A percentile compares a stretch with the other conserved stretches of the same genome.
phyloP scores from a whole-genome alignment of 306 rosid species.

The Sechiopsis laciniata region DNA sequence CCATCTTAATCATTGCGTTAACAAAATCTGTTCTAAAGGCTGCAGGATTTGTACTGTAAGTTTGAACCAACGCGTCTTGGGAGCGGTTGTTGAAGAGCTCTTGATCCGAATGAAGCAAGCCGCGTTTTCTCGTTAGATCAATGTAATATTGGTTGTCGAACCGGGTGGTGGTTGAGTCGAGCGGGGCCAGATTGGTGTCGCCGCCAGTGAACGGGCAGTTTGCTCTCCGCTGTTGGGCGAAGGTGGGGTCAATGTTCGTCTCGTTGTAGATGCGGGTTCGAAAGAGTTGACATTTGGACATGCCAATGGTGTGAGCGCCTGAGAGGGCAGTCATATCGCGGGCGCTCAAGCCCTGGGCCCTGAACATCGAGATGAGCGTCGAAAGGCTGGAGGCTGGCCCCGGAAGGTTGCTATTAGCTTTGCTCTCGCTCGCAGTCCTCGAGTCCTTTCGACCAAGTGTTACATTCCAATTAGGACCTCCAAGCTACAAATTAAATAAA shows the following conservation, averaged over 20 bases:
- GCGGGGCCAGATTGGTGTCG: conserved; percentile 49
- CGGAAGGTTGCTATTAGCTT: conserved; percentile 54
- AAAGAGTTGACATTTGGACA: conserved; percentile 41
- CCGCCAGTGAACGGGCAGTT: conserved; percentile 55
- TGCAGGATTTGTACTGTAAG: conserved; percentile 30
- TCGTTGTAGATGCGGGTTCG: conserved; percentile 60
- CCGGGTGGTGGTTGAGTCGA: conserved; percentile 29
- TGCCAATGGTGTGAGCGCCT: conserved; percentile 66
- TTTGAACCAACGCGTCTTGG: conserved; percentile 53
- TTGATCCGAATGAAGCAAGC: conserved; percentile 73
- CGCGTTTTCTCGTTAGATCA: conserved; percentile 42
- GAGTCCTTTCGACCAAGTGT: conserved; percentile 66
- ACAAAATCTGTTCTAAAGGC: conserved; percentile 50
- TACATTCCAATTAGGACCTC: conserved; percentile 72
- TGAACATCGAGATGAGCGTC: conserved; percentile 40
- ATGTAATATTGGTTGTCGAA: conserved; percentile 60
- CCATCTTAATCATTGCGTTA: conserved; percentile 63
- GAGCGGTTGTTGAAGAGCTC: conserved; percentile 52
- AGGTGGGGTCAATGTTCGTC: conserved; percentile 42
- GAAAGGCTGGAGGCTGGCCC: conserved; percentile 40
- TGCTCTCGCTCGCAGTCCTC: conserved; percentile 57
- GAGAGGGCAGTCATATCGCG: conserved; percentile 61
- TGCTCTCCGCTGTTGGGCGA: conserved; percentile 38
- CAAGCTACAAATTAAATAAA: conserved; percentile 45
- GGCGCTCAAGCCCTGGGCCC: conserved; percentile 36